A percentile compares a stretch with the other conserved stretches of the same genome.
phyloP scores from a whole-genome alignment of 768 basidiomycete genomes.

The Russula dissimulans region DNA sequence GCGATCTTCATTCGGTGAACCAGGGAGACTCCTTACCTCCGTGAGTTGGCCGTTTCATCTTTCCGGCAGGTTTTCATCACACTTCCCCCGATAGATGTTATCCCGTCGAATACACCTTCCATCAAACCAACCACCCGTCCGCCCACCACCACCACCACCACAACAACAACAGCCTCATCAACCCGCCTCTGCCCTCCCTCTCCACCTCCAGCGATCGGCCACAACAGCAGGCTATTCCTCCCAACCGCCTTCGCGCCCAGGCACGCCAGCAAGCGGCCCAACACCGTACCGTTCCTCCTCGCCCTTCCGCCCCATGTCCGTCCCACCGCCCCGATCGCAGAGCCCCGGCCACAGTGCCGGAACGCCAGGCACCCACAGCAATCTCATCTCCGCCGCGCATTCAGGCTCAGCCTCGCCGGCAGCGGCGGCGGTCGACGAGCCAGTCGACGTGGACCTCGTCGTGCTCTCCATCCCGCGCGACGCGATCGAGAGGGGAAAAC shows the following conservation, averaged over 20 bases:
- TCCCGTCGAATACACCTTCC: constrained; percentile 67
- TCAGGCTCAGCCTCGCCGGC: no score
- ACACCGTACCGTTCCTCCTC: constrained; percentile 37
- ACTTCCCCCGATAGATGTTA: constrained; percentile 40
- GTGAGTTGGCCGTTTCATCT: constrained; percentile 26
- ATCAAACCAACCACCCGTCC: constrained; percentile 29
- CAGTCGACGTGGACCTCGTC: constrained; percentile 50
- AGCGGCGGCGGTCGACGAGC: constrained; percentile 21
- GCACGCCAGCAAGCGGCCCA: constrained; percentile 42
- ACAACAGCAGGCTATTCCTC: constrained; percentile 35
- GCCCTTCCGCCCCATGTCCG: constrained; percentile 28
- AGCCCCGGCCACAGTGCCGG: constrained; percentile 19
- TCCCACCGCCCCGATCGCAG: constrained; percentile 21
- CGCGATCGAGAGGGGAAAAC: constrained; percentile 40
- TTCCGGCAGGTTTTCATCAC: neutral
- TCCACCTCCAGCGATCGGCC: constrained; percentile 57
- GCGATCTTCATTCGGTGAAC: constrained; percentile 78
- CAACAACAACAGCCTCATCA: constrained; percentile 29
- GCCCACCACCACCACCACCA: constrained; percentile 22
- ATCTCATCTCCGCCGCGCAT: constrained; percentile 16
- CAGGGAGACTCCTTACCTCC: constrained; percentile 80
- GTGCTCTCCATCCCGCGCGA: constrained; percentile 41
- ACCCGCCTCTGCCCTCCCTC: constrained; percentile 64
- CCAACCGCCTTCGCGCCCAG: constrained; percentile 42
- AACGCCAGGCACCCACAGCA: constrained; percentile 27